Evolutionary conservation across 2,329 filamentous ascomycete species (phyloP), one percentile per base, ranked within the genome.

Genomic region (Penicillium thymicola): DNA sequence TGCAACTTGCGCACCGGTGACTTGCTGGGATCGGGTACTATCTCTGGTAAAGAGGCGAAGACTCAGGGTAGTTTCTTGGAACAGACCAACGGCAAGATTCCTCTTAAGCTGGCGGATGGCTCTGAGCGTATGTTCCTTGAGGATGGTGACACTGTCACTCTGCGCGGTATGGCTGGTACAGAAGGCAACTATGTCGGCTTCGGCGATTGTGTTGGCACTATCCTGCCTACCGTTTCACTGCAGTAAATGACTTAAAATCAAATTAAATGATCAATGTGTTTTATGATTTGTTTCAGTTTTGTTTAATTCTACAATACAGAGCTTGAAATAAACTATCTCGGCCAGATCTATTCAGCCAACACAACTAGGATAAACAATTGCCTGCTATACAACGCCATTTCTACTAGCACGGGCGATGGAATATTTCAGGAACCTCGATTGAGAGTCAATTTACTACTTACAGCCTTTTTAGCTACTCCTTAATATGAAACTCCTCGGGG

Each of bases 21-120:
- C 68, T 73, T 94, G 51, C 76, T 94, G 6, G 90, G 89, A 2
- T 90, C 87, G 2, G 90, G 90, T 3, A 94, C 90, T 1, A 93
- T 94, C 65, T 87, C 84, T 42, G 89, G 90, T 2, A 79, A 72
- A 5, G 78, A 78, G 43, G 72, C 76, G n/a, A 74, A 76, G 11
- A 83, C 84, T 7, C 78, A 86, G 60, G 89, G 89, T 1, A 88
- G 87, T 67, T 73, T 93, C 46, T 72, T 93, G 43, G 89, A 94
- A 75, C 85, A 88, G 69, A 90, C 83, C 0, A 79, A 85, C 59
- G 90, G 89, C 1, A 90, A 90, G 74, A 77, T 77, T 3, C 72
- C 82, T 0, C 77, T 92, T 25, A 79, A 81, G 64, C 72, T 92
- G 18, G 78, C 78, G 0, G 83, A 83, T 5, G 87, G 86, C 7